These are phyloP conservation scores for Neckera pumila DNA, from an alignment of 225 moss, liverwort and hornwort genomes.

Conservation along the genomic window DNA sequence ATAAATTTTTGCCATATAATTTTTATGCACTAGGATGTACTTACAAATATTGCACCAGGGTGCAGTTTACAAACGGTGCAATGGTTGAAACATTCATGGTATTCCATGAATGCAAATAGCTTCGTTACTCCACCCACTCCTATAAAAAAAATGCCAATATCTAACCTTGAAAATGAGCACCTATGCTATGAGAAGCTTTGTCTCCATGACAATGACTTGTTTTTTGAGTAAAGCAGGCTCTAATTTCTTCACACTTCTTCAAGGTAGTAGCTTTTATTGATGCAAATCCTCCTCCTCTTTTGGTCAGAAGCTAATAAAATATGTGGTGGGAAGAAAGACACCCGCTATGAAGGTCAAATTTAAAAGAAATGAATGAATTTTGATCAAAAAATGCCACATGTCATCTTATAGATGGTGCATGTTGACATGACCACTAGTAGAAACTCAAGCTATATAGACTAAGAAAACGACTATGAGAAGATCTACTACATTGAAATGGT, in stretches of 20 bases:
- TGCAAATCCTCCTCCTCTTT: neutral
- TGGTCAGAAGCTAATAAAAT: accelerated
- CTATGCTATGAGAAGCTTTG: accelerated
- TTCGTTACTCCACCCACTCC: neutral
- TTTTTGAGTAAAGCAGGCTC: neutral
- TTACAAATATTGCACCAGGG: neutral
- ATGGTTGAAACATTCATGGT: neutral
- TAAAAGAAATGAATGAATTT: neutral
- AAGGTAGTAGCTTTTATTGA: neutral
- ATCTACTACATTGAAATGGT: accelerated
- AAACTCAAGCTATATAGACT: accelerated
- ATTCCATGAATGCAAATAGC: neutral
- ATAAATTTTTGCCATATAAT: neutral
- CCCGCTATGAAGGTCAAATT: accelerated
- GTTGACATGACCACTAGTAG: accelerated
- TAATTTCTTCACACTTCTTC: neutral
- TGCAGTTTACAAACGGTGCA: neutral
- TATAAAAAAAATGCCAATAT: accelerated
- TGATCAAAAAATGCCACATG: accelerated
- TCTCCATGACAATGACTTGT: accelerated
- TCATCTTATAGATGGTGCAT: neutral
- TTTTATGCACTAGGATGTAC: accelerated
- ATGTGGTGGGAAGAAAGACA: accelerated
- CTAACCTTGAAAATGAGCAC: accelerated
- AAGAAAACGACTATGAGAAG: accelerated